Conservation (phyloP, 164 flowering plant species). For the Vitis labrusca region DNA sequence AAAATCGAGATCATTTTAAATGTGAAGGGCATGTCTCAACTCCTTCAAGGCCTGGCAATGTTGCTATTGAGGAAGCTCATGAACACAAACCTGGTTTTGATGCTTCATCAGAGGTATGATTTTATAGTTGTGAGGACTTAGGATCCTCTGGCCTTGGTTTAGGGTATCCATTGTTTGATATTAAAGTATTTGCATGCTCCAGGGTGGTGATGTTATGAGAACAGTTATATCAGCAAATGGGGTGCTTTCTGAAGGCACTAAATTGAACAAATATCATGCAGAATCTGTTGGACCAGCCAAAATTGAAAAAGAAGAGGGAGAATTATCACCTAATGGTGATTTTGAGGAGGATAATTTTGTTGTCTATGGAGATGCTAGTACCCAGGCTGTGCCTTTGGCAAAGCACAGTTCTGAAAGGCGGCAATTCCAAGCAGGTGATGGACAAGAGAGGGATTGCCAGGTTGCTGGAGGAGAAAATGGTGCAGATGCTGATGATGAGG, state of each 20-base stretch:
- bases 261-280: constrained; percentile 21
- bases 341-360: constrained; percentile 58
- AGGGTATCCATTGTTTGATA: neutral
- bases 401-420: constrained; percentile 22
- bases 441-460: constrained; percentile 24
- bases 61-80: constrained; percentile 20
- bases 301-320: constrained; percentile 73
- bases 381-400: constrained; percentile 21
- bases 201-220: constrained; percentile 35
- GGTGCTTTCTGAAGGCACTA: constrained; percentile 22
- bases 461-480: constrained; percentile 45
- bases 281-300: constrained; percentile 31
- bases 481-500: constrained; percentile 63
- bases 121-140: neutral
- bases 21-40: constrained; percentile 33
- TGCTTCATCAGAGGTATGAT: constrained; percentile 35
- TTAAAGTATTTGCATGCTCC: constrained; percentile 6
- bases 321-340: constrained; percentile 67
- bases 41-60: constrained; percentile 18
- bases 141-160: neutral
- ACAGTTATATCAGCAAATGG: constrained; percentile 30
- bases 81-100: constrained; percentile 24
- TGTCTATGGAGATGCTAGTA: constrained; percentile 32
- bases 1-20: constrained; percentile 9
- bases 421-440: constrained; percentile 27